Base-by-base conservation (phyloP, 2,329 filamentous ascomycete species). In the Microcyclospora pomicola region DNA sequence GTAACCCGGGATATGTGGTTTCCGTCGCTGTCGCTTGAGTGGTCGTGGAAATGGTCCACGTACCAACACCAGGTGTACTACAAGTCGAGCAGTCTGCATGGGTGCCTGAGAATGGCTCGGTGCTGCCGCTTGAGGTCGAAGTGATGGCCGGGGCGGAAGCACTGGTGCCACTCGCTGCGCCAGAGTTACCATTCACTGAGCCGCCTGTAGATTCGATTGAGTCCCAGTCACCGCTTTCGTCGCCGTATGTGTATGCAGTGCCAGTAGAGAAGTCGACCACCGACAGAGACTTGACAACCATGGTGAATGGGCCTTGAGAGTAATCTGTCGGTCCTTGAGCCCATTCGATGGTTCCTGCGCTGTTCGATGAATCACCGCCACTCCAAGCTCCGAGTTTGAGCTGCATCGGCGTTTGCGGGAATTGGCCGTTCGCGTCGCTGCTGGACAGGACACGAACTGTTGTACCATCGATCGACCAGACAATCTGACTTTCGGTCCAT, bases 211-310 rank as follows among this genome's bases (percentile, higher is more conserved):
- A 77, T 50, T 73, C 63, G 59, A 98, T 96, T 35, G 82, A 88
- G 47, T 74, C 55, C 83, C 85, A 48, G 15, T 68, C 73, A 34
- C 91, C 91, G 34, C 72, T 79, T 29, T 70, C 73, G 58, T 91
- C 82, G 48, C 73, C 73, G 64, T 96, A 98, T 40, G 66, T 68
- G 68, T 98, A 98, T 45, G 80, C 67, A 13, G 72, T 79, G 38
- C 91, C 91, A 1, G 87, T 95, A 15, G 87, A 95, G 66, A 96
- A 98, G 65, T 98, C 91, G 36, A 78, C 79, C 31, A 94, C 74
- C 38, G 72, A 68, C 49, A 95, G 62, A 24, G 73, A 81, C 60
- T 80, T 73, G 55, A 96, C 78, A 38, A 73, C 65, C 87, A 96
- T 96, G 46, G 71, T 76, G 65, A 82, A 98, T 1, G 91, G 91